These are phyloP conservation scores for Globisporangium emineosum DNA, from an alignment of 352 stramenopile species.

Conservation along the genomic window DNA sequence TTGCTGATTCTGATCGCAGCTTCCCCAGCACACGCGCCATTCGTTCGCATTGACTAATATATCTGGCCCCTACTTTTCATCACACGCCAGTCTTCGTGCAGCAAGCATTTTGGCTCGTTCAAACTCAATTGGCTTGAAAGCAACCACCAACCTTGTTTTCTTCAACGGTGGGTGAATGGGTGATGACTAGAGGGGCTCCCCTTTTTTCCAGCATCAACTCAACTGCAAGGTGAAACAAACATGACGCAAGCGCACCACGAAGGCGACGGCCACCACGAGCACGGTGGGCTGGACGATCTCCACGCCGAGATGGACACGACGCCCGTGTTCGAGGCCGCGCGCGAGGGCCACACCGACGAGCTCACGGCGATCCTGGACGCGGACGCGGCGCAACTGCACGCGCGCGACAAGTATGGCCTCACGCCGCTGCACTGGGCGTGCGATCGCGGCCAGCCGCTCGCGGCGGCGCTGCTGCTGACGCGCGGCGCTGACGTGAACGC, in stretches of 20 bases:
- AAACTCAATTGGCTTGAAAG: too few species aligned
- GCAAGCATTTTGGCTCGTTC: too few species aligned
- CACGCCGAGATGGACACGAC: slow-evolving; percentile 63
- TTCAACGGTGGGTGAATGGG: too few species aligned
- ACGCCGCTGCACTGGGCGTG: slow-evolving; percentile 72
- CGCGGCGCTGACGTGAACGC: slow-evolving; percentile 42
- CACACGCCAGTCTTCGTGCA: too few species aligned
- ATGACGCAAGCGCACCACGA: slow-evolving; percentile 3
- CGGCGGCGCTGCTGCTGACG: slow-evolving; percentile 33
- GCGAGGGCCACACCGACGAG: slow-evolving; percentile 38
- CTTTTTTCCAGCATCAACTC: too few species aligned
- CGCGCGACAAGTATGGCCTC: slow-evolving; percentile 68
- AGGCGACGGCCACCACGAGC: slow-evolving; percentile 11
- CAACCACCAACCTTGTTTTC: too few species aligned
- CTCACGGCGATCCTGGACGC: slow-evolving; percentile 34
- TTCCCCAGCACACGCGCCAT: background rate
- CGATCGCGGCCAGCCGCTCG: slow-evolving; percentile 40
- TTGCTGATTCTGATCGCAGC: background rate
- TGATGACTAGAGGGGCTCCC: too few species aligned
- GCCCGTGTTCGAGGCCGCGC: slow-evolving; percentile 51
- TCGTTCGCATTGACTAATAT: too few species aligned
- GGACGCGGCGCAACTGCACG: slow-evolving; percentile 26
- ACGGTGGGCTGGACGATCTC: slow-evolving; percentile 61
- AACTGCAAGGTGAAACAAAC: background rate
- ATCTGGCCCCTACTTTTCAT: too few species aligned